Evolutionary conservation across 345 rosid species (phyloP).

Genomic region (Eucalyptus tenuipes): DNA sequence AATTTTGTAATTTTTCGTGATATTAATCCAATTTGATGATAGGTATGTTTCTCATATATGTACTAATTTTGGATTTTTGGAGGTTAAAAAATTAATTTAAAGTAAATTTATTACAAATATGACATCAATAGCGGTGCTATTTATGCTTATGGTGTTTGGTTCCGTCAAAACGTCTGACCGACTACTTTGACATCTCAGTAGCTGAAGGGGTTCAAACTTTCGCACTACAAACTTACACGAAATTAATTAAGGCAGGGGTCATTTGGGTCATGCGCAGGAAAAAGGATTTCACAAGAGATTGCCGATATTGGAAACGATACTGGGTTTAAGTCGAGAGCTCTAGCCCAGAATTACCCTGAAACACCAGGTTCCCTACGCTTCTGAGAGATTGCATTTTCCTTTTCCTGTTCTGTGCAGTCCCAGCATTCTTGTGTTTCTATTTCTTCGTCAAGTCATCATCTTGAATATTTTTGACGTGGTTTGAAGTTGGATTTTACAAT

Average conservation of each 20-base stretch:
- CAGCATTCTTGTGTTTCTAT: neutral
- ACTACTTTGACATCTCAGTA: neutral
- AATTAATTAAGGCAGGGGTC: neutral
- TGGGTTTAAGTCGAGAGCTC: conserved; percentile 65
- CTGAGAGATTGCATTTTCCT: neutral
- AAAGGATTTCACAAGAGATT: conserved; percentile 58
- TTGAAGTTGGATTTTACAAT: neutral
- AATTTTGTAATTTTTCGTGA: too few species aligned
- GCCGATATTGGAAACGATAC: conserved; percentile 59
- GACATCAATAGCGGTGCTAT: neutral
- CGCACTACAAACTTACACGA: neutral
- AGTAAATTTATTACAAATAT: too few species aligned
- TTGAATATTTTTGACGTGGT: neutral
- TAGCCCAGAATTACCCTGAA: conserved; percentile 81
- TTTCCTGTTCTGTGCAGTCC: neutral
- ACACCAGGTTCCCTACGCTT: conserved; percentile 42
- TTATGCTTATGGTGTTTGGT: neutral
- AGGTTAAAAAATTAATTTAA: too few species aligned
- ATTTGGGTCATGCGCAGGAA: conserved; percentile 23
- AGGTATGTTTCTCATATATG: too few species aligned
- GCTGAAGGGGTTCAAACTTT: neutral
- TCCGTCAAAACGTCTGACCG: neutral
- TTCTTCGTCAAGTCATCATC: neutral
- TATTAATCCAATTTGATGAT: too few species aligned
- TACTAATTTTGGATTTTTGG: too few species aligned